Conservation (phyloP, 495 filamentous ascomycete species). For the Xylaria scruposa region DNA sequence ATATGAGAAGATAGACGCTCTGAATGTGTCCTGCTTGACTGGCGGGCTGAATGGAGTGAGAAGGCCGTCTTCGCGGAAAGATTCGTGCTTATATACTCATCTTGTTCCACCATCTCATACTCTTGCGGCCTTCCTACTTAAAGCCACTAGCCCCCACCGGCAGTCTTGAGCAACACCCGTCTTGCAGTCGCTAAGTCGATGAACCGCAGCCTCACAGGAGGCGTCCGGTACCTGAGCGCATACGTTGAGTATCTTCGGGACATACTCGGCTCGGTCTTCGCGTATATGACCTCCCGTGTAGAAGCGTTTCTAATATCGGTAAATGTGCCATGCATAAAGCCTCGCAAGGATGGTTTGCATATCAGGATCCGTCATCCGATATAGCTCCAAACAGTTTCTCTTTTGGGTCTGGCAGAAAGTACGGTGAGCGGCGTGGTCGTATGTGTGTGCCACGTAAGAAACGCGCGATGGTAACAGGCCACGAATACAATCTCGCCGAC, state of each 20-base stretch:
- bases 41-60: not conserved
- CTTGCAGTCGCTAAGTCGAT: not conserved
- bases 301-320: constrained; percentile 7
- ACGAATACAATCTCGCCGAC: constrained; percentile 1
- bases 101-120: not conserved
- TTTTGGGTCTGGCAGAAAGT: not conserved
- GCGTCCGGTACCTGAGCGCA: not conserved
- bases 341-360: constrained; percentile 5
- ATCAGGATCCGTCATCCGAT: not conserved
- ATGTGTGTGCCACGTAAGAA: not conserved
- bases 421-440: constrained; percentile 1
- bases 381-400: not conserved
- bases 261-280: not conserved
- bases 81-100: not conserved
- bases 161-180: not conserved
- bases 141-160: not conserved
- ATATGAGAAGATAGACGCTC: not conserved
- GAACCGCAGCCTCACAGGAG: not conserved
- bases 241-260: not conserved
- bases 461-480: not conserved
- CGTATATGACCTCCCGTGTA: not conserved
- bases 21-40: not conserved
- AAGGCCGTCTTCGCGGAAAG: not conserved
- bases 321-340: constrained; percentile 5
- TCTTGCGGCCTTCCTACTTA: not conserved